Conservation (phyloP, 495 filamentous ascomycete genomes). For the Venustampulla echinocandica region DNA sequence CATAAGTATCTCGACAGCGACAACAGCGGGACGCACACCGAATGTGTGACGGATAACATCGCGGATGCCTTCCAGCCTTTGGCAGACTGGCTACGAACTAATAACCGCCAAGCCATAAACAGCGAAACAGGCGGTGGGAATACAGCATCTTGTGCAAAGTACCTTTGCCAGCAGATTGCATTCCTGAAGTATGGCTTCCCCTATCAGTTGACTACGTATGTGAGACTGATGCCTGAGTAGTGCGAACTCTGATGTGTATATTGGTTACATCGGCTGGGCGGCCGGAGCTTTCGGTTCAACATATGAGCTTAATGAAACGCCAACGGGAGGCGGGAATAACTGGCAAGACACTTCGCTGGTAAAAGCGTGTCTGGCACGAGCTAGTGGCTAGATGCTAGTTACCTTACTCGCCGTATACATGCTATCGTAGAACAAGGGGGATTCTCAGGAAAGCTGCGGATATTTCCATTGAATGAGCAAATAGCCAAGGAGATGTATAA, state of each 20-base stretch:
- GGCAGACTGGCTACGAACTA: slow-evolving; percentile 37
- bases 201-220: slow-evolving; percentile 1
- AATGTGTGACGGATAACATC: slow-evolving; percentile 46
- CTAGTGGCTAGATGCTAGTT: too few relatives aligned
- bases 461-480: too few relatives aligned
- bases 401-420: too few relatives aligned
- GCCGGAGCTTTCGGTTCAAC: slow-evolving; percentile 38
- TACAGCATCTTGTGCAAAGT: background rate
- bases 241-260: slow-evolving; percentile 43
- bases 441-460: too few relatives aligned
- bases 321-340: slow-evolving; percentile 28
- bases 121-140: slow-evolving; percentile 4
- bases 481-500: too few relatives aligned
- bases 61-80: slow-evolving; percentile 37
- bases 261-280: slow-evolving; percentile 45
- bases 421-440: too few relatives aligned
- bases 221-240: slow-evolving; percentile 29
- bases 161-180: slow-evolving; percentile 30
- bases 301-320: slow-evolving; percentile 32
- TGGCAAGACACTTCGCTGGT: slow-evolving; percentile 36
- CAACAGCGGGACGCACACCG: slow-evolving; percentile 41
- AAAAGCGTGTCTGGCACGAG: slow-evolving; percentile 30
- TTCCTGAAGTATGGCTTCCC: slow-evolving; percentile 25
- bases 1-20: slow-evolving; percentile 51
- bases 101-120: slow-evolving; percentile 37